Evolutionary conservation across 306 rosid species (phyloP).

Genomic region (Aeschynomene evenia): DNA sequence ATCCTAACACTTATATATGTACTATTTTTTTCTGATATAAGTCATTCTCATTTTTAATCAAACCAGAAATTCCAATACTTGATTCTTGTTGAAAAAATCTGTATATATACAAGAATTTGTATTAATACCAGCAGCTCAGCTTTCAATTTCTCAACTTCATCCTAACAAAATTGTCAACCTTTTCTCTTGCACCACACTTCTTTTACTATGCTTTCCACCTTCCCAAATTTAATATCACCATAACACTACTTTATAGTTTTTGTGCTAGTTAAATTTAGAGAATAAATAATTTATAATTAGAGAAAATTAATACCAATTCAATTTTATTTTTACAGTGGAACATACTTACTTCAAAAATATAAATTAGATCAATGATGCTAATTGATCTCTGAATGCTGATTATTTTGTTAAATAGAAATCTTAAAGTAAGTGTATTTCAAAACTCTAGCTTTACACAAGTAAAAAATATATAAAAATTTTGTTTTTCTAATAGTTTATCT

Average conservation of each 20-base stretch:
- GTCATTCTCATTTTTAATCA: constrained; percentile 7
- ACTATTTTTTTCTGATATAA: not conserved
- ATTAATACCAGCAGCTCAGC: not conserved
- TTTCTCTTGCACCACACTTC: not conserved
- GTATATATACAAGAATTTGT: too few relatives aligned
- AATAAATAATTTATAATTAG: too few relatives aligned
- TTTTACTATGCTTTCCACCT: not conserved
- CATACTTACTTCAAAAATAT: too few relatives aligned
- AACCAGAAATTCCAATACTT: not conserved
- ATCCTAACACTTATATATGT: too few relatives aligned
- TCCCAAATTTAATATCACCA: not conserved
- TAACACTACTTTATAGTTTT: not conserved
- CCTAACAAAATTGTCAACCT: not conserved
- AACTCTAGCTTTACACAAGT: not conserved
- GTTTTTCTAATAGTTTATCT: too few relatives aligned
- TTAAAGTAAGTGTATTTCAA: too few relatives aligned
- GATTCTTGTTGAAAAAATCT: not conserved
- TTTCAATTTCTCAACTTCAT: not conserved
- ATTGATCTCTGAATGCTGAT: too few relatives aligned
- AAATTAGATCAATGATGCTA: too few relatives aligned
- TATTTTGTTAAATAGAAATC: too few relatives aligned
- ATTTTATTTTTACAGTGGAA: too few relatives aligned
- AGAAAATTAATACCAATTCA: too few relatives aligned
- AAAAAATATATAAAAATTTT: too few relatives aligned
- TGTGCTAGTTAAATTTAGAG: not conserved